Conservation (phyloP, 768 basidiomycete species). For the Mycena polygramma region DNA sequence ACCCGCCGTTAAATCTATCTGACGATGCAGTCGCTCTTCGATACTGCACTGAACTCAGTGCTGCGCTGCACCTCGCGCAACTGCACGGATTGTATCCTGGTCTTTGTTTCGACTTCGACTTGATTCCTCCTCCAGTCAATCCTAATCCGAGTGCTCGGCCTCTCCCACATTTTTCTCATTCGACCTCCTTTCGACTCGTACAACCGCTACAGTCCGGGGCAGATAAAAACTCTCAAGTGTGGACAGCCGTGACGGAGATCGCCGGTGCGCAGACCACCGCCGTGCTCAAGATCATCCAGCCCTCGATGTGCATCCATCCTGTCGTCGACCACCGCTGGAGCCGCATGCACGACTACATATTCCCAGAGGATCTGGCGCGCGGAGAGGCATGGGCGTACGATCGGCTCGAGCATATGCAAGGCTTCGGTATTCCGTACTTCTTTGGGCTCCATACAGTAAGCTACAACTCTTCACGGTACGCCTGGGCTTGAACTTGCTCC, state of each 20-base stretch:
- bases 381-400: background rate
- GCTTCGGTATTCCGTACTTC: background rate
- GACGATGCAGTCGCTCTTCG: too few relatives aligned
- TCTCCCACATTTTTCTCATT: background rate
- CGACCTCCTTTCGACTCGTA: background rate
- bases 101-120: background rate
- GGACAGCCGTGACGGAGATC: background rate
- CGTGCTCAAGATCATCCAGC: constrained; percentile 9
- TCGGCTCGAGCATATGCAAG: background rate
- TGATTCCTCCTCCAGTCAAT: background rate
- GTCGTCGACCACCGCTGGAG: background rate
- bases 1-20: too few relatives aligned
- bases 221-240: background rate
- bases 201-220: background rate
- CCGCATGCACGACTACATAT: background rate
- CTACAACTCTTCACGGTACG: background rate
- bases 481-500: background rate
- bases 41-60: too few relatives aligned
- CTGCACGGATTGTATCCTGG: too few relatives aligned
- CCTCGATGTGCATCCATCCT: background rate
- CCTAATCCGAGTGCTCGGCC: background rate
- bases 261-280: background rate
- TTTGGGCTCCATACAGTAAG: constrained; percentile 3
- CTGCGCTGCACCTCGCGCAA: too few relatives aligned
- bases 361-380: background rate